Evolutionary conservation across 2,329 filamentous ascomycete species (phyloP).

Genomic region (Aurifilum marmelostoma): DNA sequence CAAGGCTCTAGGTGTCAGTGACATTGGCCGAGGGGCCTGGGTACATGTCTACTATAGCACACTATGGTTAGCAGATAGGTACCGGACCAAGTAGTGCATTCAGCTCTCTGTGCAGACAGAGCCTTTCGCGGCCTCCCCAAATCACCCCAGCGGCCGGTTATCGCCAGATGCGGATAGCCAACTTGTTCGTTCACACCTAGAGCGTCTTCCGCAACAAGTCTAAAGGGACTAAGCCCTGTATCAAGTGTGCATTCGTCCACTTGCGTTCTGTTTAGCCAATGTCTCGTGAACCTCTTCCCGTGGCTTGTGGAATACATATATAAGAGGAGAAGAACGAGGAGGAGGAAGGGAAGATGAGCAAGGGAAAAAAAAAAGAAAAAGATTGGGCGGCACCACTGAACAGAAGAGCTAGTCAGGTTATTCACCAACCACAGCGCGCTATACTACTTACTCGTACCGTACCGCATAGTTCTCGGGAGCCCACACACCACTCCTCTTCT

Average conservation of each 20-base stretch:
- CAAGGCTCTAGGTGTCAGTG: background rate
- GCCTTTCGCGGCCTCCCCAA: no score
- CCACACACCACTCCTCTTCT: background rate
- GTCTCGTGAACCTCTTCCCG: background rate
- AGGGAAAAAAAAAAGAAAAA: no score
- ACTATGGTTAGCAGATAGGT: background rate
- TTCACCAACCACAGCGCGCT: background rate
- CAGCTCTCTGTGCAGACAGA: no score
- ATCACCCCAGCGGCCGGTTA: background rate
- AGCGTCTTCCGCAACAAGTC: background rate
- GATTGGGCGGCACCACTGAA: background rate
- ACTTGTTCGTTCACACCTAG: background rate
- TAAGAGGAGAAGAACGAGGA: background rate
- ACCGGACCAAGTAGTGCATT: no score
- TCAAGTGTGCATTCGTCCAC: background rate
- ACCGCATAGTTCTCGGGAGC: background rate
- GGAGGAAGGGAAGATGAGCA: no score
- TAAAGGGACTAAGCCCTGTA: background rate
- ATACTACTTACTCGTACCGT: background rate
- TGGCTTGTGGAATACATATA: background rate
- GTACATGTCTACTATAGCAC: background rate
- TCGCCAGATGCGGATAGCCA: background rate
- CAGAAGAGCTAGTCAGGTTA: background rate
- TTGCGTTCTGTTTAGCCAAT: background rate
- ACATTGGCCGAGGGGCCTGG: background rate